Base-by-base conservation (phyloP, 805 yeast species). In the Spathaspora hagerdaliae region DNA sequence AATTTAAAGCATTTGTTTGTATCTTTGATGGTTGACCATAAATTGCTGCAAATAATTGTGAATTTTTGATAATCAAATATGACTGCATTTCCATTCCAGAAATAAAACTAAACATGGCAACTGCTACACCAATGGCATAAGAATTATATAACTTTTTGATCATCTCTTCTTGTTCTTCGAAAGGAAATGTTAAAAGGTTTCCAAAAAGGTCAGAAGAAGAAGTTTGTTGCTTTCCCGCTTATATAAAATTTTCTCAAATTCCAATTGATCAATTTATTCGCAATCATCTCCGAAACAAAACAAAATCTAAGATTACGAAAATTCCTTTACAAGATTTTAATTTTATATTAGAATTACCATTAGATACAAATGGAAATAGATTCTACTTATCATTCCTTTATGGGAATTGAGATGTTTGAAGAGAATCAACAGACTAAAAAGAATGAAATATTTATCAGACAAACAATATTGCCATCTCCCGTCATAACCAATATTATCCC, bases 381-480 rank as follows among this genome's bases (percentile, higher is more conserved):
- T 14, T 6, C 7, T 3, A 6, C 44, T 14, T 41, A 33, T 19
- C 15, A 41, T 36, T 13, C 12, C 15, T 12, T 14, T n/a, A 13
- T 41, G 8, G 31, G 26, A 15, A 33, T 33, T n/a, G 12, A 26
- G 11, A 9, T 15, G 24, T 9, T 13, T 6, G 24, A 36, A 26
- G 14, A 15, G 7, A 12, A 32, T 8, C 10, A 29, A 7, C 8
- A 12, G 7, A 10, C n/a, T 3, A 14, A n/a, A 9, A 19, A 12
- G 27, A 27, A 45, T n/a, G 43, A 38, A 8, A 33, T 29, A n/a
- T 65, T 56, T 39, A 45, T 63, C 33, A 67, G 65, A 49, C 64
- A 67, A 46, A 70, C 73, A 10, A 49, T 76, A n/a, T 52, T 71
- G 32, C 64, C 64, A 13, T 68, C 77, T 13, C 76, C 79, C 2